Evolutionary conservation across 768 basidiomycete genomes (phyloP), one percentile per base, ranked within the genome.

Genomic region (Suillus ampliporus): DNA sequence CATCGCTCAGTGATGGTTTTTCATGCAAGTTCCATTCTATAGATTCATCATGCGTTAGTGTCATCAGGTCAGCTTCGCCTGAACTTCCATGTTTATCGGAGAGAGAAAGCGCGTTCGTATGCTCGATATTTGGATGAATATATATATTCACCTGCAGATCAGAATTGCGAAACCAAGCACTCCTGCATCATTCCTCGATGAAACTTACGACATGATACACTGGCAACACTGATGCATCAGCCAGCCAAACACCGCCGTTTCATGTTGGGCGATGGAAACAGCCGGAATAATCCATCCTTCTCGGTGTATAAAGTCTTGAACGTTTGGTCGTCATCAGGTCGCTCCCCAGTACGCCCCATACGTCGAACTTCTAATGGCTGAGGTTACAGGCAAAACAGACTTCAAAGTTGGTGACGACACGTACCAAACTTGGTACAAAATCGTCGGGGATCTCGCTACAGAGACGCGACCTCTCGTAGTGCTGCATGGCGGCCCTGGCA

Each of bases 401-500:
- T 60, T 60, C 47, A 19, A 58, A 28, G 28, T 58, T 28, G 59
- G 46, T 57, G 4, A 34, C 4, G 31, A 69, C 26, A 48, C 70
- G 21, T 74, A 71, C 70, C 70, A 81, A 67, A 85, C 84, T 14
- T 85, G 83, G 80, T 86, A 84, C 78, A 82, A 80, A 69, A 63
- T 84, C 64, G 64, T 79, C 57, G 83, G 84, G 40, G 77, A 83
- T 66, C 76, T 84, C 65, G 67, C 69, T 51, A 67, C 71, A 8
- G 67, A 69, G n/a, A 57, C 66, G 19, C 73, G 75, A 15, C 84
- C 86, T 21, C 77, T 87, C 52, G 74, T 88, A 60, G 70, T 76
- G 3, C 73, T 87, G 6, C 86, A 87, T 62, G 86, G 84, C 17
- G 86, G 86, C 6, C 85, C 85, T 9, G 85, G 86, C 4, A 62